Percentiles rank a stretch among this genome's conserved stretches.
Evolutionary conservation across 1,284 basidiomycete genomes (phyloP).

Genomic region (Trametes sp.): DNA sequence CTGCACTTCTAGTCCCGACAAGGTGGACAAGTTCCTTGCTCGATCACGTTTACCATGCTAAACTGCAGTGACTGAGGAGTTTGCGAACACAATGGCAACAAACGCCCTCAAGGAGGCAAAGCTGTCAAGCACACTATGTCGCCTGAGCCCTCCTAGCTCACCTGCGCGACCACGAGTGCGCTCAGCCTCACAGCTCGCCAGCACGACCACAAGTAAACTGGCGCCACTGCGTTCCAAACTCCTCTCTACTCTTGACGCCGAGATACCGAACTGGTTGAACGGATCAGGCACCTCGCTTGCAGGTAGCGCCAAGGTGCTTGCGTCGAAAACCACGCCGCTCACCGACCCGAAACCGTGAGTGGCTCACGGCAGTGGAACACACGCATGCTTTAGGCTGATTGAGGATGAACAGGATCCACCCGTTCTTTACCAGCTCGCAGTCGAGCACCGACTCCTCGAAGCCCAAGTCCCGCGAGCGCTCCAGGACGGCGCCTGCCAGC

Average conservation of each 20-base stretch:
- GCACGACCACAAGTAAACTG: conserved; percentile 3
- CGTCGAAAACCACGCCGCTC: background rate
- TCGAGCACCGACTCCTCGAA: background rate
- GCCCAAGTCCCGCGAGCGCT: background rate
- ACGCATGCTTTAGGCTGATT: no score
- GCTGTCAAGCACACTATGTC: conserved; percentile 20
- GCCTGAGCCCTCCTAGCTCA: conserved; percentile 27
- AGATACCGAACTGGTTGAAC: conserved; percentile 25
- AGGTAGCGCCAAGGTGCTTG: background rate
- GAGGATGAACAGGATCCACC: no score
- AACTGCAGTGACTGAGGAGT: no score
- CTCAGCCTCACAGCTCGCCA: conserved; percentile 3
- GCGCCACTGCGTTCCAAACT: conserved; percentile 30
- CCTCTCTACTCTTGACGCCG: conserved; percentile 34
- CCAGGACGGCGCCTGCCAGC: conserved; percentile 2
- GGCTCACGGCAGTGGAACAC: no score
- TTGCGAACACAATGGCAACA: conserved; percentile 8
- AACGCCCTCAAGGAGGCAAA: conserved; percentile 29
- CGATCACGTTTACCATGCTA: no score
- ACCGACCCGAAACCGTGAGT: conserved; percentile 10
- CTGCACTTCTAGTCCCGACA: no score
- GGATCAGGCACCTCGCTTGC: conserved; percentile 6
- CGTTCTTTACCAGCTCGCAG: conserved; percentile 8
- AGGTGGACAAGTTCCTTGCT: no score
- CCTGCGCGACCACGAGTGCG: conserved; percentile 12